phyloP scores from a whole-genome alignment of 176 grass and related monocot species.

The Aegilops speltoides region DNA sequence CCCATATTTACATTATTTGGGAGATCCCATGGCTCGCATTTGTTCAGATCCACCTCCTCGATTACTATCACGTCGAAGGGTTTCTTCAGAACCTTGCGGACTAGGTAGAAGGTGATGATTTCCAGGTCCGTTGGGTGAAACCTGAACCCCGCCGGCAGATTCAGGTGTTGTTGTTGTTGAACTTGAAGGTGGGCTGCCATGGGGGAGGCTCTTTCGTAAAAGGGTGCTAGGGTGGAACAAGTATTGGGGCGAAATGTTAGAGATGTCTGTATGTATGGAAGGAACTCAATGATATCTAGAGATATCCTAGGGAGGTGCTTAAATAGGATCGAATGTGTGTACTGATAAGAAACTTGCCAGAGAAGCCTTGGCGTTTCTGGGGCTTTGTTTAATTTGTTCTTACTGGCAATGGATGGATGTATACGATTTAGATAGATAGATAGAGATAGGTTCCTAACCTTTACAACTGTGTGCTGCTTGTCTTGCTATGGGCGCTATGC shows the following conservation, averaged over 20 bases:
- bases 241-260: neutral
- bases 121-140: slow-evolving; percentile 64
- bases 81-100: slow-evolving; percentile 32
- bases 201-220: neutral
- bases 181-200: slow-evolving; percentile 35
- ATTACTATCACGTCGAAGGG: slow-evolving; percentile 40
- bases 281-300: neutral
- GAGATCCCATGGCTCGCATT: slow-evolving; percentile 76
- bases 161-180: neutral
- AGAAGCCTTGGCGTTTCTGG: neutral
- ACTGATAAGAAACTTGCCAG: neutral
- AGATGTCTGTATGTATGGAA: neutral
- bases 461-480: neutral
- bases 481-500: neutral
- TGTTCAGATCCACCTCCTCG: slow-evolving; percentile 58
- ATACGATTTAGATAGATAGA: neutral
- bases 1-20: slow-evolving; percentile 47
- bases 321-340: neutral
- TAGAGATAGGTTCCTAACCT: neutral
- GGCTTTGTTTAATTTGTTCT: neutral
- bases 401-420: neutral
- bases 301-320: neutral
- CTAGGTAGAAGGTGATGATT: slow-evolving; percentile 69
- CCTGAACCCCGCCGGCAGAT: slow-evolving; percentile 55
- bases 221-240: too few species aligned